A percentile compares a stretch with the other conserved stretches of the same genome.
Conservation (phyloP, 805 yeast genomes). For the Ogataea henricii region DNA sequence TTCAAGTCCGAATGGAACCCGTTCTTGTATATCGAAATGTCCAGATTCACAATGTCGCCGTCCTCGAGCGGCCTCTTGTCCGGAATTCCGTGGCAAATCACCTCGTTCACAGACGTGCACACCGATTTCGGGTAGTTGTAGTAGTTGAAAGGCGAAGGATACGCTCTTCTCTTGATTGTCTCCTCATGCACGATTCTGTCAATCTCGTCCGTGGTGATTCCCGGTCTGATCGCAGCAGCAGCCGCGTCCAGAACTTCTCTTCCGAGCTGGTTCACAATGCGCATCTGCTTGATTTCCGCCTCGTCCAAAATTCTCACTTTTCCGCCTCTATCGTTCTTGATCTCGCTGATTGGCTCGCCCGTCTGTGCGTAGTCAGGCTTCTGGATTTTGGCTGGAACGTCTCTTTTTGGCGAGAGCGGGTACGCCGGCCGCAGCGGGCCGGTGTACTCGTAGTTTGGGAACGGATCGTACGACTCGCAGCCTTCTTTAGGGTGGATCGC, state of each 20-base stretch:
- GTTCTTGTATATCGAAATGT: conserved; percentile 78
- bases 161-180: conserved; percentile 83
- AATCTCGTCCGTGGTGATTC: conserved; percentile 89
- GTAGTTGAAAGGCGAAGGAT: conserved; percentile 95
- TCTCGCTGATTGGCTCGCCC: conserved; percentile 82
- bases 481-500: conserved; percentile 67
- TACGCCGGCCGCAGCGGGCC: conserved; percentile 78
- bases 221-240: conserved; percentile 81
- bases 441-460: conserved; percentile 72
- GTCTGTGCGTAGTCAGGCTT: conserved; percentile 81
- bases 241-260: conserved; percentile 90
- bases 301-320: conserved; percentile 63
- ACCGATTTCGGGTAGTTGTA: conserved; percentile 89
- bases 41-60: conserved; percentile 93
- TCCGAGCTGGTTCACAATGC: conserved; percentile 72
- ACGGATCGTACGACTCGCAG: conserved; percentile 75
- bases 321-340: conserved; percentile 65
- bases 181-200: conserved; percentile 87
- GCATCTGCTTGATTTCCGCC: conserved; percentile 73
- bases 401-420: conserved; percentile 74
- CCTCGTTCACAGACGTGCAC: conserved; percentile 93
- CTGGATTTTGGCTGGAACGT: conserved; percentile 68
- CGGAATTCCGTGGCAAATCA: conserved; percentile 97
- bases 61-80: conserved; percentile 84
- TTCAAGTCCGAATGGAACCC: conserved; percentile 95